Conservation (phyloP, 768 basidiomycete species). For the Mycena sanguinolenta region DNA sequence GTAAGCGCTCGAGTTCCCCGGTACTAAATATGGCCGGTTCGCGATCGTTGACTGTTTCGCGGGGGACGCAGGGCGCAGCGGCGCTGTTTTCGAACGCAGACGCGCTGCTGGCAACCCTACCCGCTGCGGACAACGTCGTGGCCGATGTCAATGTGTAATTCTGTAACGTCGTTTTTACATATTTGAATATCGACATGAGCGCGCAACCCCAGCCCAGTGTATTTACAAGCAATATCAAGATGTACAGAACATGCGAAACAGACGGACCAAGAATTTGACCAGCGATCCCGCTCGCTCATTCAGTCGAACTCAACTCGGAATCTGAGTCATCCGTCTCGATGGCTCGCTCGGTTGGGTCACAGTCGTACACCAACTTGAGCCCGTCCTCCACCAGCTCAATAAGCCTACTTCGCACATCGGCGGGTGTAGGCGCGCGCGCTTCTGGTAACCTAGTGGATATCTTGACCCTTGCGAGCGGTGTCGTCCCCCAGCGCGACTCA, state of each 20-base stretch:
- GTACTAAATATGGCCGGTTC: slow-evolving; percentile 51
- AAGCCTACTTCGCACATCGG: not conserved
- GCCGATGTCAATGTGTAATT: no score
- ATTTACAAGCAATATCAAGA: no score
- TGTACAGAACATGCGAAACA: no score
- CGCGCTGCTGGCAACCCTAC: not conserved
- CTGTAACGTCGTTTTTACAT: no score
- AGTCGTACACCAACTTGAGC: slow-evolving; percentile 5
- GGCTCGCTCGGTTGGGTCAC: no score
- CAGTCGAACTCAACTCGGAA: no score
- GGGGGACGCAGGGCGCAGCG: slow-evolving; percentile 47
- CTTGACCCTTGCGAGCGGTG: not conserved
- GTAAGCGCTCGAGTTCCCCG: slow-evolving; percentile 55
- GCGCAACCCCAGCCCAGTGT: no score
- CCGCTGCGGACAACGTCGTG: not conserved
- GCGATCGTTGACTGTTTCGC: slow-evolving; percentile 55
- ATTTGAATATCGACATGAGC: no score
- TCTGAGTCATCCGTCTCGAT: no score
- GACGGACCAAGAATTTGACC: no score
- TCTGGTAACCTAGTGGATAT: not conserved
- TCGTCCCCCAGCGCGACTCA: slow-evolving; percentile 21
- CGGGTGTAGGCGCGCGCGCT: no score
- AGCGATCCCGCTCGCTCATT: no score
- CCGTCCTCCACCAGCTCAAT: slow-evolving; percentile 6
- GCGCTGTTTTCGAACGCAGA: slow-evolving; percentile 14